phyloP scores from a whole-genome alignment of 768 basidiomycete genomes.

The Scleroderma citrinum region DNA sequence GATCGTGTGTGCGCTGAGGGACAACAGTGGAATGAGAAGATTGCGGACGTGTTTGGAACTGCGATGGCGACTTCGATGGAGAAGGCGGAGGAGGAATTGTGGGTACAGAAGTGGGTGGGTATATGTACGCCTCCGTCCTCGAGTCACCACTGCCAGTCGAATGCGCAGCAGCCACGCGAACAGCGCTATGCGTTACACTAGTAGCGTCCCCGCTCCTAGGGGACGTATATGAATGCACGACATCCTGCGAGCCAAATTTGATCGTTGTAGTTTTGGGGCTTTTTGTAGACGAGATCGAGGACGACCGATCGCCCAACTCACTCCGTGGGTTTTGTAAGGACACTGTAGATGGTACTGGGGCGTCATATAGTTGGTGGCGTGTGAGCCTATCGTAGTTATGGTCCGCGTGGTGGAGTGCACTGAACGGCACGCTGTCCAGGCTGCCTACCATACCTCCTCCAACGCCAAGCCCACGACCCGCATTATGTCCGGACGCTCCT shows the following conservation, averaged over 20 bases:
- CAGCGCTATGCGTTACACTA: constrained; percentile 34
- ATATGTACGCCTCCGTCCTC: constrained; percentile 15
- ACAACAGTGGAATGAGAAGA: constrained; percentile 17
- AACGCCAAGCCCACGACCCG: constrained; percentile 18
- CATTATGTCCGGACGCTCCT: constrained; percentile 13
- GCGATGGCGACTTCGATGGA: constrained; percentile 3
- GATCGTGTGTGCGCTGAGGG: constrained; percentile 23
- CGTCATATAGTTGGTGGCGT: constrained; percentile 85
- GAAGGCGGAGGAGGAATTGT: constrained; percentile 14
- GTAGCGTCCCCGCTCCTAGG: constrained; percentile 44
- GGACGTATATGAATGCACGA: constrained; percentile 69
- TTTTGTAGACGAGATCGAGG: constrained; percentile 24
- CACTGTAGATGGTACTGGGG: constrained; percentile 55
- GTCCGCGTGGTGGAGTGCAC: constrained; percentile 25
- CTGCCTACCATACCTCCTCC: constrained; percentile 26
- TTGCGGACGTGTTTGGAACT: constrained; percentile 22
- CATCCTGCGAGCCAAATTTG: constrained; percentile 70
- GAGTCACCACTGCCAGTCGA: neutral
- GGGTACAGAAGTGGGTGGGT: constrained; percentile 15
- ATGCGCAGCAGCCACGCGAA: constrained; percentile 38
- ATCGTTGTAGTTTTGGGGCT: constrained; percentile 47
- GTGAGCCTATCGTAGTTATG: constrained; percentile 48
- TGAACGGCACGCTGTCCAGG: constrained; percentile 16
- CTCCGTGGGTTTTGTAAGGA: constrained; percentile 3
- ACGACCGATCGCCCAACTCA: constrained; percentile 36